Evolutionary conservation across 495 filamentous ascomycete genomes (phyloP).

Genomic region (Cercophora samala): DNA sequence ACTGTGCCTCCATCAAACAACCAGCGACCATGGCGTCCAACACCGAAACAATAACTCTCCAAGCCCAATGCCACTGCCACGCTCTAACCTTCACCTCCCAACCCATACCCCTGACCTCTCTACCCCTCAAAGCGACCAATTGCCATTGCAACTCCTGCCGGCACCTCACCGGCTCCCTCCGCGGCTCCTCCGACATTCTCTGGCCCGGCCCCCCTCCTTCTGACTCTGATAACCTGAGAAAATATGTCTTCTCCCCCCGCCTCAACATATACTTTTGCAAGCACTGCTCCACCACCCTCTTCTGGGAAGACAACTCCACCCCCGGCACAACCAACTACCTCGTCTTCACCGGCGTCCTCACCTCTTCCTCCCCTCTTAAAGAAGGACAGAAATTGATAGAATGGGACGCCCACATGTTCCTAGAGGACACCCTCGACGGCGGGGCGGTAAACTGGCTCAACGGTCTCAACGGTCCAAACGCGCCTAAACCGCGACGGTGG

Average conservation of each 20-base stretch:
- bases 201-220: constrained; percentile 24
- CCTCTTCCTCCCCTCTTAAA: constrained; percentile 36
- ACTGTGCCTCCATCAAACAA: background rate
- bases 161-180: constrained; percentile 36
- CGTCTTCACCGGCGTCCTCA: constrained; percentile 25
- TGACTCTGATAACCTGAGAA: constrained; percentile 1
- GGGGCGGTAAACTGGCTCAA: constrained; percentile 42
- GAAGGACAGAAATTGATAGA: constrained; percentile 28
- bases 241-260: background rate
- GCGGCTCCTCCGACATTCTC: constrained; percentile 18
- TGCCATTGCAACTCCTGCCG: constrained; percentile 48
- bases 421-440: constrained; percentile 45
- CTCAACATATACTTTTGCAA: background rate
- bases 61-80: constrained; percentile 35
- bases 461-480: constrained; percentile 16
- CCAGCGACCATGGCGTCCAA: constrained; percentile 23
- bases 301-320: background rate
- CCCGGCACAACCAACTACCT: constrained; percentile 25
- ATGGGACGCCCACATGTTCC: constrained; percentile 40
- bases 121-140: constrained; percentile 28
- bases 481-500: constrained; percentile 21
- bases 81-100: constrained; percentile 29
- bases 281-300: background rate
- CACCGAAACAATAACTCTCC: constrained; percentile 15
- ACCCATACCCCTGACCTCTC: constrained; percentile 16